These are phyloP conservation scores for Mucor irregularis DNA, from an alignment of 371 early-diverging fungal species.

Conservation along the genomic window DNA sequence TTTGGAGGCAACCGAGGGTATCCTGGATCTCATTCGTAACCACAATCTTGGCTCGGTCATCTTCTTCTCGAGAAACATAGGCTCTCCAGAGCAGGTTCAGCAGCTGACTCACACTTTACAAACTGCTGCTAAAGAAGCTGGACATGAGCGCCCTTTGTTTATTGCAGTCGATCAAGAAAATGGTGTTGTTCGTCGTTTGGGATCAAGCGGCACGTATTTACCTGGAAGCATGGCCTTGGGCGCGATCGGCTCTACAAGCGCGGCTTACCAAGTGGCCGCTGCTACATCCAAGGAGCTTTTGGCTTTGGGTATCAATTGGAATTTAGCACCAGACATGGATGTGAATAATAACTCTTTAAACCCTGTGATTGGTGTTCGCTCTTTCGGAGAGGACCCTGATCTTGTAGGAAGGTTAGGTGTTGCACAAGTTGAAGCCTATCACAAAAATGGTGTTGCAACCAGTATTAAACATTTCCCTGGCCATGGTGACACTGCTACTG, in stretches of 20 bases:
- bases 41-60: slow-evolving; percentile 49
- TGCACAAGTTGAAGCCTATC: slow-evolving; percentile 47
- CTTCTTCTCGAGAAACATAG: slow-evolving; percentile 52
- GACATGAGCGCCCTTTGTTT: slow-evolving; percentile 40
- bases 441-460: slow-evolving; percentile 30
- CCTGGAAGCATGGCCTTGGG: slow-evolving; percentile 53
- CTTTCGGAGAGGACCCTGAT: slow-evolving; percentile 43
- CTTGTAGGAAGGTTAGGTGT: slow-evolving; percentile 33
- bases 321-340: slow-evolving; percentile 48
- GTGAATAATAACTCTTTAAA: slow-evolving; percentile 54
- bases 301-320: slow-evolving; percentile 50
- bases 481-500: slow-evolving; percentile 55
- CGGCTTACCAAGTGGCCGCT: slow-evolving; percentile 35
- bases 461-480: slow-evolving; percentile 56
- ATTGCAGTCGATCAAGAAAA: slow-evolving; percentile 56
- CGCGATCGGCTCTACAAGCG: slow-evolving; percentile 31
- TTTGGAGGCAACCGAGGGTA: slow-evolving; percentile 34
- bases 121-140: slow-evolving; percentile 39
- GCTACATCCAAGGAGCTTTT: slow-evolving; percentile 39
- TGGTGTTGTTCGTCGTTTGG: slow-evolving; percentile 50
- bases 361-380: slow-evolving; percentile 54
- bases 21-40: slow-evolving; percentile 42
- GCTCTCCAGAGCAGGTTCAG: slow-evolving; percentile 33
- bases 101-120: slow-evolving; percentile 34
- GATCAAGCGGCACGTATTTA: slow-evolving; percentile 39